A percentile compares a stretch with the other conserved stretches of the same genome.
phyloP scores from a whole-genome alignment of 345 rosid genomes.

The Eucalyptus pauciflora region DNA sequence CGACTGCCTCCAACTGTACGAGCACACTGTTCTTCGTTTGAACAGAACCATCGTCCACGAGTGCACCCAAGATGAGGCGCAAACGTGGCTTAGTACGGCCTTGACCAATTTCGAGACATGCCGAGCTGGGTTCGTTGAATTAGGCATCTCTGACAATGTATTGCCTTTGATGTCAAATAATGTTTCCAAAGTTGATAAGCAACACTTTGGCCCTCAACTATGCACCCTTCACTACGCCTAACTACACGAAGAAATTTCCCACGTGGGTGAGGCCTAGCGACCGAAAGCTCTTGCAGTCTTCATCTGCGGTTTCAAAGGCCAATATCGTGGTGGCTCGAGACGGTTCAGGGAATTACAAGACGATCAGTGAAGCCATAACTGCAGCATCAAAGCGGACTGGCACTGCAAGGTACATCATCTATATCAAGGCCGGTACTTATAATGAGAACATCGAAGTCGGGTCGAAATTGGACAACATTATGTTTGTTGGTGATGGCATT shows the following conservation, averaged over 20 bases:
- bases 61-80: constrained; percentile 51
- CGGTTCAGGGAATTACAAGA: constrained; percentile 33
- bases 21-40: constrained; percentile 34
- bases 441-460: constrained; percentile 55
- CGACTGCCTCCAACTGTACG: constrained; percentile 62
- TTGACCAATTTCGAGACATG: constrained; percentile 82
- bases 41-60: constrained; percentile 42
- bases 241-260: constrained; percentile 47
- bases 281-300: constrained; percentile 58
- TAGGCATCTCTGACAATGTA: constrained; percentile 40
- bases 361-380: constrained; percentile 28
- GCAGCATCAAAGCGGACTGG: constrained; percentile 47
- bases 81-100: constrained; percentile 96
- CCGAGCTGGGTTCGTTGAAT: constrained; percentile 54
- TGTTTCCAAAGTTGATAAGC: constrained; percentile 52
- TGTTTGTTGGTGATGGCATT: constrained; percentile 77
- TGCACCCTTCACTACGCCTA: constrained; percentile 29
- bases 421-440: constrained; percentile 65
- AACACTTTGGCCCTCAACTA: constrained; percentile 60
- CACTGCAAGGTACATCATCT: constrained; percentile 55
- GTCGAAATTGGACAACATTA: constrained; percentile 35
- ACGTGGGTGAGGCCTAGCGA: constrained; percentile 67
- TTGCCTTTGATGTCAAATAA: constrained; percentile 69
- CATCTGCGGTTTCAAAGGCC: constrained; percentile 15
- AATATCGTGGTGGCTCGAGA: constrained; percentile 37